Evolutionary conservation across 257 asterid species (phyloP).

Genomic region (Paulownia fortunei): DNA sequence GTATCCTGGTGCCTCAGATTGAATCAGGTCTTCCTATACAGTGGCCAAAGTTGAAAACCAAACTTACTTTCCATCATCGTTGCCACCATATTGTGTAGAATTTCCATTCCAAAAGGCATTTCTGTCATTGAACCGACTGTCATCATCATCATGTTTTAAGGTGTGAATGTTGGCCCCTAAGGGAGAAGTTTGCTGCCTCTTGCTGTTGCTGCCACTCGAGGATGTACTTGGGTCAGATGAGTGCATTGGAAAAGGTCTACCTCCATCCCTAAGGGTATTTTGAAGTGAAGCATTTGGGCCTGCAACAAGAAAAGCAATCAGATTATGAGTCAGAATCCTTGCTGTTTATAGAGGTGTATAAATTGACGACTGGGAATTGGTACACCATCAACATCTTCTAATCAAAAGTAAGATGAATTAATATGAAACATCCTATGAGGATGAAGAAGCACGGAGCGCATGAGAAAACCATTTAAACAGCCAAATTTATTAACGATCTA

Average conservation of each 20-base stretch:
- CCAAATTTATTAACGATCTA: background rate
- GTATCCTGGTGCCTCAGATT: background rate
- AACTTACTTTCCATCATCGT: slow-evolving; percentile 54
- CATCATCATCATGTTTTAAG: slow-evolving; percentile 71
- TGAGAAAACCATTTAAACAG: too few species aligned
- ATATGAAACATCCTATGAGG: background rate
- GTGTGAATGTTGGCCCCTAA: slow-evolving; percentile 92
- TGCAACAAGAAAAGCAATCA: slow-evolving; percentile 35
- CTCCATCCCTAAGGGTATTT: slow-evolving; percentile 43
- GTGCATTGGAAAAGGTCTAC: slow-evolving; percentile 37
- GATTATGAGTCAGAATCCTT: background rate
- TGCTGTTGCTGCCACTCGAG: slow-evolving; percentile 39
- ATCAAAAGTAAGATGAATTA: background rate
- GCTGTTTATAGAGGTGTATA: background rate
- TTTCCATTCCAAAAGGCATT: slow-evolving; percentile 95
- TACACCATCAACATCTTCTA: background rate
- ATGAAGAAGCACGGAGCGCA: background rate
- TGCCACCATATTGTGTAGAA: slow-evolving; percentile 89
- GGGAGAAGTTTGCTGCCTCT: slow-evolving; percentile 45
- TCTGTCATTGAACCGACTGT: slow-evolving; percentile 52
- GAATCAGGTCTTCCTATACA: slow-evolving; percentile 27
- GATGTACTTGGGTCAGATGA: slow-evolving; percentile 46
- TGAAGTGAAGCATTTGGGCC: slow-evolving; percentile 64
- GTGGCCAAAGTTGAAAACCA: background rate
- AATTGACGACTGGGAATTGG: background rate